These are phyloP conservation scores for Blastocystis sp. DNA, from an alignment of 352 stramenopile species.

Conservation along the genomic window DNA sequence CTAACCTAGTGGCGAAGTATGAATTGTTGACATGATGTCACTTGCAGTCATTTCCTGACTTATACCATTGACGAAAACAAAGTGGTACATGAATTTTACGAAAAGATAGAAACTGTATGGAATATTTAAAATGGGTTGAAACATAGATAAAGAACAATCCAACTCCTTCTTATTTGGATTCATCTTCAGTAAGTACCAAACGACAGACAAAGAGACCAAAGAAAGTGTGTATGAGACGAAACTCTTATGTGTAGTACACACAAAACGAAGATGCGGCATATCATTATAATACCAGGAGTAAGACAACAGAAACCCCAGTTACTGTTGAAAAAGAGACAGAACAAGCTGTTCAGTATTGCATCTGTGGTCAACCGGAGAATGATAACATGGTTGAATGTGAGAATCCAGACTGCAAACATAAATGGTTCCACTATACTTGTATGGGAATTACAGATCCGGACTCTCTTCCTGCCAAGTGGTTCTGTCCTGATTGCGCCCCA, in stretches of 20 bases:
- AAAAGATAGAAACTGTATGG: slow-evolving; percentile 40
- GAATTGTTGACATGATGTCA: not conserved
- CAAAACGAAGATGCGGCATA: slow-evolving; percentile 35
- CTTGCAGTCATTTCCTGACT: slow-evolving; percentile 33
- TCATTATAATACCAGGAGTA: slow-evolving; percentile 55
- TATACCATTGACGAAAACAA: slow-evolving; percentile 36
- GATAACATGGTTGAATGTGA: slow-evolving; percentile 86
- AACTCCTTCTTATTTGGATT: not conserved
- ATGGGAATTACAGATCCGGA: slow-evolving; percentile 75
- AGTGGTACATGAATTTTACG: slow-evolving; percentile 57
- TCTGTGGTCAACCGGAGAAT: slow-evolving; percentile 77
- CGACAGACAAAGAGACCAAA: slow-evolving; percentile 62
- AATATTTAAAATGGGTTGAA: not conserved
- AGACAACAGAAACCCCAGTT: not conserved
- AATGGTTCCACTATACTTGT: slow-evolving; percentile 86
- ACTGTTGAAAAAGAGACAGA: not conserved
- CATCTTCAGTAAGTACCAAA: slow-evolving; percentile 3
- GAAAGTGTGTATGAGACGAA: not conserved
- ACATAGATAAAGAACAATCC: slow-evolving; percentile 53
- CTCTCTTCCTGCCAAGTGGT: slow-evolving; percentile 19
- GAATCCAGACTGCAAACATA: slow-evolving; percentile 86
- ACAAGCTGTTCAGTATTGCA: slow-evolving; percentile 67
- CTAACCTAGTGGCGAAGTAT: slow-evolving; percentile 37
- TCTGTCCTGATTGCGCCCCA: slow-evolving; percentile 28
- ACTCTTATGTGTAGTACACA: slow-evolving; percentile 29